A percentile compares a stretch with the other conserved stretches of the same genome.
Evolutionary conservation across 345 rosid species (phyloP).

Genomic region (Atalantia buxifolia): DNA sequence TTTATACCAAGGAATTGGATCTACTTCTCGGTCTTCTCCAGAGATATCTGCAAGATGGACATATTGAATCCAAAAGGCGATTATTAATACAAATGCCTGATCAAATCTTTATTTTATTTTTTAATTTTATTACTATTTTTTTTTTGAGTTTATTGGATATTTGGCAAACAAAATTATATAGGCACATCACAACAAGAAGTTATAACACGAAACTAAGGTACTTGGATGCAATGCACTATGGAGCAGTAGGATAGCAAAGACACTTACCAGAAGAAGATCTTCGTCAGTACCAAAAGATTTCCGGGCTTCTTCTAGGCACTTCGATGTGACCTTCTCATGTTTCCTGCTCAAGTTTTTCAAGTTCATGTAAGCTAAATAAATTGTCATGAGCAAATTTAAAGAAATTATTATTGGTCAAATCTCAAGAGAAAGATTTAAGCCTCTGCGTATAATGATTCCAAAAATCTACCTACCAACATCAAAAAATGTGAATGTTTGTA

Average conservation of each 20-base stretch:
- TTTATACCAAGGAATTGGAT: not conserved
- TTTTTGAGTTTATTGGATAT: not conserved
- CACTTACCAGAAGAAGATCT: conserved; percentile 76
- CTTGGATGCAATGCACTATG: not conserved
- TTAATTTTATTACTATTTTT: no score
- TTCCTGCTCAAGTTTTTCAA: conserved; percentile 36
- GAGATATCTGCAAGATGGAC: conserved; percentile 29
- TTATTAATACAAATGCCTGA: not conserved
- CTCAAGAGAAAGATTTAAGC: not conserved
- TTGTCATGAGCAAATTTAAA: not conserved
- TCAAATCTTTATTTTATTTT: not conserved
- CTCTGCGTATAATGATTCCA: not conserved
- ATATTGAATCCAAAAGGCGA: not conserved
- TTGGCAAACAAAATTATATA: not conserved
- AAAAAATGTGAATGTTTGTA: not conserved
- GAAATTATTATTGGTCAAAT: not conserved
- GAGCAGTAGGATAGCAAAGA: not conserved
- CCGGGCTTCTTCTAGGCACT: conserved; percentile 67
- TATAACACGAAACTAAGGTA: not conserved
- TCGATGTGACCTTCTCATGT: conserved; percentile 60
- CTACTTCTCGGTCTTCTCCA: conserved; percentile 22
- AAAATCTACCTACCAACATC: not conserved
- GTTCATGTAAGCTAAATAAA: not conserved
- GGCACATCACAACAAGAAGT: not conserved
- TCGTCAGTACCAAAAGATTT: conserved; percentile 81